Percentiles rank a stretch among this genome's conserved stretches.
Conservation (phyloP, 768 basidiomycete species). For the Hydnomerulius pinastri region DNA sequence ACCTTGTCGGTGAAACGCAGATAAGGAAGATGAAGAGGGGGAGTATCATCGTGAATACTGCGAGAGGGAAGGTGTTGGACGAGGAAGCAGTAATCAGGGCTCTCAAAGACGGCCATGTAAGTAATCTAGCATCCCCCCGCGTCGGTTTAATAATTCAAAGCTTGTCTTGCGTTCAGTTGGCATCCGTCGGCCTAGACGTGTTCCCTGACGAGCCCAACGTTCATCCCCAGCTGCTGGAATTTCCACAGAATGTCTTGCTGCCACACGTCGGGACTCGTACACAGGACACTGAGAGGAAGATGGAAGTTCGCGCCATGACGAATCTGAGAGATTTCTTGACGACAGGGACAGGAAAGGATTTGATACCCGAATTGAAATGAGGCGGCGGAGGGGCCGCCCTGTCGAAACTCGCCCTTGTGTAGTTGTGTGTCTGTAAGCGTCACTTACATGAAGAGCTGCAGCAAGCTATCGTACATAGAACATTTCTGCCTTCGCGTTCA, state of each 20-base stretch:
- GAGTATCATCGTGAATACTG: constrained; percentile 76
- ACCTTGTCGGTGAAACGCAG: constrained; percentile 68
- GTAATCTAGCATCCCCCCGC: constrained; percentile 25
- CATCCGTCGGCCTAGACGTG: constrained; percentile 79
- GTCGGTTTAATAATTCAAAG: background rate
- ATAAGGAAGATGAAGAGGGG: constrained; percentile 74
- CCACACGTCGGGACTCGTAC: constrained; percentile 88
- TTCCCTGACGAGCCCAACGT: constrained; percentile 81
- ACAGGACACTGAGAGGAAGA: constrained; percentile 69
- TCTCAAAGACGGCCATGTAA: constrained; percentile 79
- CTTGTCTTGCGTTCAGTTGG: constrained; percentile 12
- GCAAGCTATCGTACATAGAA: too few relatives aligned
- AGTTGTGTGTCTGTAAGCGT: too few relatives aligned
- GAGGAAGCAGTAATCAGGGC: constrained; percentile 81
- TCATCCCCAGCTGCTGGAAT: constrained; percentile 72
- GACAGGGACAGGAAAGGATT: constrained; percentile 60
- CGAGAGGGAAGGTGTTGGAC: constrained; percentile 82
- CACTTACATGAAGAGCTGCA: too few relatives aligned
- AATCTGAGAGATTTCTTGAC: constrained; percentile 69
- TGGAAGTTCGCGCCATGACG: constrained; percentile 75
- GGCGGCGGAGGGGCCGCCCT: too few relatives aligned
- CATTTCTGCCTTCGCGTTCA: too few relatives aligned
- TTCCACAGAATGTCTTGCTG: constrained; percentile 75
- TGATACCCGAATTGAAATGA: constrained; percentile 52
- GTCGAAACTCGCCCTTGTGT: too few relatives aligned